Evolutionary conservation across 2,329 filamentous ascomycete genomes (phyloP).

Genomic region (Pseudocercospora crystallina): DNA sequence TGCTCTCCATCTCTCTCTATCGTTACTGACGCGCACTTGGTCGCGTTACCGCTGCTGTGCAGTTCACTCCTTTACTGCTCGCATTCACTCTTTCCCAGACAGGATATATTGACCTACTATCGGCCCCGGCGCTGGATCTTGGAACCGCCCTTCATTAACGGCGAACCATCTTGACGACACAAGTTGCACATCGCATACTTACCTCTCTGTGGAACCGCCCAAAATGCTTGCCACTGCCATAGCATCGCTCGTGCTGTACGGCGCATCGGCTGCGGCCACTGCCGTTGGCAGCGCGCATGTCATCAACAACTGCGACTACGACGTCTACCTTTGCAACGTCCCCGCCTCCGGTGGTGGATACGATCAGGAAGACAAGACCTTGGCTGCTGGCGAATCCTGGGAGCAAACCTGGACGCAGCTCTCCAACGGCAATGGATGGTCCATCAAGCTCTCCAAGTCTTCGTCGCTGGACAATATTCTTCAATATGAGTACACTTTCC

Average conservation of each 20-base stretch:
- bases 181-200: conserved; percentile 5
- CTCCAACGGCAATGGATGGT: conserved; percentile 37
- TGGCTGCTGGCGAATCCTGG: conserved; percentile 29
- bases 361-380: conserved; percentile 26
- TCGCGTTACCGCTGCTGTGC: conserved; percentile 35
- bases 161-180: conserved; percentile 6
- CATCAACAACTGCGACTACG: conserved; percentile 35
- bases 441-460: conserved; percentile 40
- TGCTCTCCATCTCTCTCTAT: conserved; percentile 28
- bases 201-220: conserved; percentile 1
- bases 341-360: conserved; percentile 31
- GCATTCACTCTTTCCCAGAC: conserved; percentile 28
- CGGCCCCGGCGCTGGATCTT: conserved; percentile 13
- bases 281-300: conserved; percentile 32
- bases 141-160: conserved; percentile 3
- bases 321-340: conserved; percentile 32
- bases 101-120: conserved; percentile 27
- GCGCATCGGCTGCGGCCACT: conserved; percentile 23
- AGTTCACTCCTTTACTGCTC: conserved; percentile 35
- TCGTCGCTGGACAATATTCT: conserved; percentile 31
- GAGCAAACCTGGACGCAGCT: conserved; percentile 37
- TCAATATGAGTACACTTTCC: conserved; percentile 42
- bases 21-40: conserved; percentile 29
- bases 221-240: conserved; percentile 25
- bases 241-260: conserved; percentile 27